These are phyloP conservation scores for Medicago arabica DNA, from an alignment of 306 rosid genomes.

Conservation along the genomic window DNA sequence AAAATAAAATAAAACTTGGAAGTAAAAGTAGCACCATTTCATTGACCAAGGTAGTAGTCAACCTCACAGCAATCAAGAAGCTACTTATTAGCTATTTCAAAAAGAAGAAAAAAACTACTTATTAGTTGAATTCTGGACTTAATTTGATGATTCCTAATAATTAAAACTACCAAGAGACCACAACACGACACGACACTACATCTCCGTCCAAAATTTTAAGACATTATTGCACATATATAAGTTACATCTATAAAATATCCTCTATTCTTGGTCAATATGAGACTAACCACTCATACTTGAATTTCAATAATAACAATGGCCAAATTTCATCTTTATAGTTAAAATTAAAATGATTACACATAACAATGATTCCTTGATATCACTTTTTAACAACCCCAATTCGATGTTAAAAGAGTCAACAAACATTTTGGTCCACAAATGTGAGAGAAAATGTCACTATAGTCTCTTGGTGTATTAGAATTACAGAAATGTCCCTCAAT, in stretches of 20 bases:
- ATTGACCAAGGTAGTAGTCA: constrained; percentile 1
- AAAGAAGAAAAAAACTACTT: no score
- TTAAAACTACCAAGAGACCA: background rate
- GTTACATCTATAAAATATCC: background rate
- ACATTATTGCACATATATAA: background rate
- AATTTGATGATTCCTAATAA: background rate
- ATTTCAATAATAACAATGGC: background rate
- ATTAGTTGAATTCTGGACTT: constrained; percentile 2
- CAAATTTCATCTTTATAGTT: background rate
- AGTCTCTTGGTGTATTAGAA: no score
- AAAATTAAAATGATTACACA: constrained; percentile 4
- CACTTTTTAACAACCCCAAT: no score
- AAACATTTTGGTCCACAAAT: no score
- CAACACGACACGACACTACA: background rate
- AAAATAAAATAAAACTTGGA: no score
- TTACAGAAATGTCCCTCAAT: no score
- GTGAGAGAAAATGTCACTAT: no score
- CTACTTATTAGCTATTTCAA: background rate
- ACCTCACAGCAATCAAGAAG: background rate
- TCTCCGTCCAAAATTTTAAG: background rate
- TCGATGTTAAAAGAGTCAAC: no score
- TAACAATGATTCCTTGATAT: background rate
- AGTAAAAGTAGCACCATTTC: background rate
- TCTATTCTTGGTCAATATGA: background rate
- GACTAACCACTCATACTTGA: background rate